Conservation (phyloP, 495 filamentous ascomycete genomes). For the Wilcoxina mikolae region DNA sequence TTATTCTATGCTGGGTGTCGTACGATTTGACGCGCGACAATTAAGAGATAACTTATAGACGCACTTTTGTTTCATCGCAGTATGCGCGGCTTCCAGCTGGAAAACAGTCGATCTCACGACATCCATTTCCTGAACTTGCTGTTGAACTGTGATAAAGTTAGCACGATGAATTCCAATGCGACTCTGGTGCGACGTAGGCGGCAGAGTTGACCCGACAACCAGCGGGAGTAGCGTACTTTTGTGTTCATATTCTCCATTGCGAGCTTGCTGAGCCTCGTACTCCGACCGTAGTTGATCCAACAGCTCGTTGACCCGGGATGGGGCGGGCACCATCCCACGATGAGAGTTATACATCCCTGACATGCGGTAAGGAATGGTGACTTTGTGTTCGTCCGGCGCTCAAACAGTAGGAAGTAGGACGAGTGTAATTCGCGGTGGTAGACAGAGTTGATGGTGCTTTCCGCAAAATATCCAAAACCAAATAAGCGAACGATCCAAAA, state of each 20-base stretch:
- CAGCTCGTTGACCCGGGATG: constrained; percentile 75
- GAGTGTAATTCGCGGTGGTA: background rate
- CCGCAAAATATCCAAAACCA: background rate
- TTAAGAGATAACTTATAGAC: constrained; percentile 19
- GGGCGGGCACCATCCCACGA: constrained; percentile 60
- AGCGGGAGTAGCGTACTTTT: constrained; percentile 52
- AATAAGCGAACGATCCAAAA: background rate
- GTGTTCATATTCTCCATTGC: constrained; percentile 70
- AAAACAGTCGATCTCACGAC: constrained; percentile 82
- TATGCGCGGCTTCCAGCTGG: constrained; percentile 73
- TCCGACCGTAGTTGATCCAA: constrained; percentile 79
- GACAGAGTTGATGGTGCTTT: background rate
- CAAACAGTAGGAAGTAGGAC: background rate
- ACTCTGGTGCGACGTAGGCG: constrained; percentile 3
- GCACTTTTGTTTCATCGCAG: constrained; percentile 79
- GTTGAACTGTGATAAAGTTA: constrained; percentile 44
- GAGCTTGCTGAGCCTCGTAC: constrained; percentile 66
- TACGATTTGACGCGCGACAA: constrained; percentile 13
- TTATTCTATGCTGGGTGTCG: background rate
- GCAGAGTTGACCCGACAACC: background rate
- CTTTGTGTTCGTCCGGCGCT: background rate
- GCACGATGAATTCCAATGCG: constrained; percentile 6
- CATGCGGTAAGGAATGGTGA: constrained; percentile 29
- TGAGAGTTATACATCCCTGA: constrained; percentile 70
- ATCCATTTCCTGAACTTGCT: constrained; percentile 83